Conservation (phyloP, 2,329 filamentous ascomycete genomes). For the Penicillium sp. region DNA sequence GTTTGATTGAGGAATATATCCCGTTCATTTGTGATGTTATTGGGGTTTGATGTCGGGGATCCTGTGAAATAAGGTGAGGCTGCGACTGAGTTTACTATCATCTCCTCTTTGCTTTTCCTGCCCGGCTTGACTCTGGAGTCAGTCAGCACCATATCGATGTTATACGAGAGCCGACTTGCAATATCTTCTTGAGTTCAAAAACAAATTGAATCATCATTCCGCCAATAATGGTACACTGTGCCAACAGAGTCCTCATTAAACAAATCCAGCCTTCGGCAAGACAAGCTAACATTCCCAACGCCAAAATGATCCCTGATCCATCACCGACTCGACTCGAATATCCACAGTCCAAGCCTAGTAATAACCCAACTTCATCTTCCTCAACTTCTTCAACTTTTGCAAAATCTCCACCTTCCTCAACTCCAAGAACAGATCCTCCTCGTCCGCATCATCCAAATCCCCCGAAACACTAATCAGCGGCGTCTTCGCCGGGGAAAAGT, state of each 20-base stretch:
- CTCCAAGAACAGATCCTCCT: constrained; percentile 39
- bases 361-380: constrained; percentile 24
- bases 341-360: constrained; percentile 7
- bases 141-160: neutral
- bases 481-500: constrained; percentile 13
- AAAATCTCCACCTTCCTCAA: constrained; percentile 38
- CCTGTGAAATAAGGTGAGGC: neutral
- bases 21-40: neutral
- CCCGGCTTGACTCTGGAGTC: neutral
- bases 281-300: neutral
- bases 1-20: neutral
- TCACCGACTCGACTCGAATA: neutral
- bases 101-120: neutral
- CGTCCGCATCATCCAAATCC: constrained; percentile 37
- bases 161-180: constrained; percentile 4
- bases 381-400: constrained; percentile 35
- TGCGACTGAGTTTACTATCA: neutral
- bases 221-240: neutral
- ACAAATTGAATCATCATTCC: neutral
- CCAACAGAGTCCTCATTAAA: neutral
- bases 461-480: constrained; percentile 24
- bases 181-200: neutral
- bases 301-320: neutral
- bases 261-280: neutral
- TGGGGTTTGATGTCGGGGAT: neutral